Conservation (phyloP, 371 early-diverging fungal species). For the Sporodiniella umbellata region DNA sequence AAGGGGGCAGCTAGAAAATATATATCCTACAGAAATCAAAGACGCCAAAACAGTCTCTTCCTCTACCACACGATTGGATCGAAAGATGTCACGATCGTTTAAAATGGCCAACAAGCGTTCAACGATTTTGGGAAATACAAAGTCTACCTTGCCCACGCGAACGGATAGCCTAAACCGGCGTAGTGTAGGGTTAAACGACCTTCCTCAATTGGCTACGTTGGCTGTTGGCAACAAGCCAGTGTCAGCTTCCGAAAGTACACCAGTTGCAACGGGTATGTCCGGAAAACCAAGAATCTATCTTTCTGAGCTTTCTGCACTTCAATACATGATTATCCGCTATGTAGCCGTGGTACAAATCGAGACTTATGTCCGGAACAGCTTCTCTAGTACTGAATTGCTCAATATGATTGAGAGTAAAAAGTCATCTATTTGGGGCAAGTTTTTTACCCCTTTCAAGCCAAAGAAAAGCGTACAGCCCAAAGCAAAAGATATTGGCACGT, state of each 20-base stretch:
- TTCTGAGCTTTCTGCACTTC: constrained; percentile 82
- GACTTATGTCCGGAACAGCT: constrained; percentile 62
- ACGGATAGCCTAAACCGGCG: constrained; percentile 29
- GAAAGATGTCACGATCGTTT: constrained; percentile 60
- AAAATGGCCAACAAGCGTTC: constrained; percentile 51
- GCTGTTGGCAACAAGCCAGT: constrained; percentile 7
- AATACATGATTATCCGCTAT: constrained; percentile 83
- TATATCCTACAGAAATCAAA: constrained; percentile 45
- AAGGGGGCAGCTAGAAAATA: constrained; percentile 1
- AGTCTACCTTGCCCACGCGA: constrained; percentile 28
- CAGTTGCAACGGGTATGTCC: neutral
- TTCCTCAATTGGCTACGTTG: constrained; percentile 27
- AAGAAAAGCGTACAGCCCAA: constrained; percentile 32
- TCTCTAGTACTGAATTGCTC: constrained; percentile 63
- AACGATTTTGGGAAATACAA: constrained; percentile 38
- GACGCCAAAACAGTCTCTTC: constrained; percentile 45
- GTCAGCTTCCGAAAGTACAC: neutral
- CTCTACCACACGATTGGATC: constrained; percentile 52
- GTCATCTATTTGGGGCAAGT: constrained; percentile 71
- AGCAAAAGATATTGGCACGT: constrained; percentile 56
- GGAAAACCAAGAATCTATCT: constrained; percentile 48
- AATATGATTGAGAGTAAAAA: constrained; percentile 71
- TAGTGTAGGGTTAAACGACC: constrained; percentile 31
- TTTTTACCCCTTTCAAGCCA: constrained; percentile 62
- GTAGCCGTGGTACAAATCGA: constrained; percentile 79